Conservation (phyloP, 1,139 yeast species). For the Geotrichum candidum region DNA sequence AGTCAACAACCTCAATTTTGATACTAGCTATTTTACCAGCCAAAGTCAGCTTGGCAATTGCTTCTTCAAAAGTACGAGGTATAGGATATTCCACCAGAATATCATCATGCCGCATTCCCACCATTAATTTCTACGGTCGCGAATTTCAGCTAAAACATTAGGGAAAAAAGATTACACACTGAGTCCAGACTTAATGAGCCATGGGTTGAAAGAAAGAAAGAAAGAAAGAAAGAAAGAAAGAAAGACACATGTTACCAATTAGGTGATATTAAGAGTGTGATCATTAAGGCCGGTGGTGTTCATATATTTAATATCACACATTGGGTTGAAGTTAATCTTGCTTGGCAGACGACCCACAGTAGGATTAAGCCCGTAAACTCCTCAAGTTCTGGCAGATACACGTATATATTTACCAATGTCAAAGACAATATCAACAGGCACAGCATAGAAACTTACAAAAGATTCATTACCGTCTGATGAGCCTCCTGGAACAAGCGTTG, state of each 20-base stretch:
- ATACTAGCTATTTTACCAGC: not conserved
- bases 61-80: not conserved
- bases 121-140: slow-evolving; percentile 14
- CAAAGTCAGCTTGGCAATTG: not conserved
- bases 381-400: slow-evolving; percentile 50
- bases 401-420: slow-evolving; percentile 62
- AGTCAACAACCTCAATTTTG: slow-evolving; percentile 1
- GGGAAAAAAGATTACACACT: slow-evolving; percentile 47
- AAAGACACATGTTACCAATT: slow-evolving; percentile 48
- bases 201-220: slow-evolving; percentile 37
- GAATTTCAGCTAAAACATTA: slow-evolving; percentile 30
- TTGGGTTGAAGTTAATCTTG: slow-evolving; percentile 40
- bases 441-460: slow-evolving; percentile 45
- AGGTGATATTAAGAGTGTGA: slow-evolving; percentile 49
- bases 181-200: slow-evolving; percentile 48
- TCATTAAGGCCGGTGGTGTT: slow-evolving; percentile 45
- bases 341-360: slow-evolving; percentile 44
- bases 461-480: slow-evolving; percentile 62
- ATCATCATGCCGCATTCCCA: not conserved
- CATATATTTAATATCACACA: slow-evolving; percentile 43
- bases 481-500: slow-evolving; percentile 47
- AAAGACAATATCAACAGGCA: slow-evolving; percentile 52
- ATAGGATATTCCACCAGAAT: not conserved
- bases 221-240: slow-evolving; percentile 25
- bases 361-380: slow-evolving; percentile 51